A percentile compares a stretch with the other conserved stretches of the same genome.
These are phyloP conservation scores for Sclerotiophoma versabilis DNA, from an alignment of 2,329 filamentous ascomycete genomes.

Conservation along the genomic window DNA sequence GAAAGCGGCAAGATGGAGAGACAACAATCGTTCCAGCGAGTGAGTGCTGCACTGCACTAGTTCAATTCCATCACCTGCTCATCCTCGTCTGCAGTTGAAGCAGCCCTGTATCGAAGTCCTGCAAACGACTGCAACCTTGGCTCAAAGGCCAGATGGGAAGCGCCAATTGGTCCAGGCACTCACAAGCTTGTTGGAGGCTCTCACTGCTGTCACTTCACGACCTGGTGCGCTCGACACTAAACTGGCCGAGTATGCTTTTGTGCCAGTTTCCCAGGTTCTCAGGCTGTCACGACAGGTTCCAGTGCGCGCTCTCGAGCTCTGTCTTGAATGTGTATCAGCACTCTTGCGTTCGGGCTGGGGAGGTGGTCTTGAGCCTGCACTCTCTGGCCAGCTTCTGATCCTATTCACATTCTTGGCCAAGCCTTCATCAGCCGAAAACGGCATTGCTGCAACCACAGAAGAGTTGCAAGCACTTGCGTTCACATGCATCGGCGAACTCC, in stretches of 20 bases:
- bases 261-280: conserved; percentile 87
- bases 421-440: conserved; percentile 64
- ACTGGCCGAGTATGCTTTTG: conserved; percentile 93
- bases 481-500: conserved; percentile 70
- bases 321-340: conserved; percentile 75
- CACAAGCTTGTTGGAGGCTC: conserved; percentile 53
- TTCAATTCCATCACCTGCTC: conserved; percentile 2
- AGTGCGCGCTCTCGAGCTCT: conserved; percentile 74
- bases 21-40: conserved; percentile 51
- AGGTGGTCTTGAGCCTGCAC: conserved; percentile 69
- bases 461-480: conserved; percentile 79
- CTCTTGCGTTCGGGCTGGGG: conserved; percentile 84
- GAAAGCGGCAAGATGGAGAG: conserved; percentile 40
- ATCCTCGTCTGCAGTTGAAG: conserved; percentile 57
- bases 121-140: conserved; percentile 60
- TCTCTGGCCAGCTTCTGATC: conserved; percentile 85
- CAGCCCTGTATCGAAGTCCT: conserved; percentile 65
- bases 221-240: conserved; percentile 71
- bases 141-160: conserved; percentile 53
- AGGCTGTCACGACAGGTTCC: conserved; percentile 76
- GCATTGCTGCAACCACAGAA: conserved; percentile 64
- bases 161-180: conserved; percentile 59
- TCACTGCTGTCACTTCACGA: conserved; percentile 44
- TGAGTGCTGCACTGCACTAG: conserved; percentile 16
- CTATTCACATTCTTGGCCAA: conserved; percentile 83